Evolutionary conservation across 1,284 basidiomycete species (phyloP).

Genomic region (Tranzscheliella williamsii): DNA sequence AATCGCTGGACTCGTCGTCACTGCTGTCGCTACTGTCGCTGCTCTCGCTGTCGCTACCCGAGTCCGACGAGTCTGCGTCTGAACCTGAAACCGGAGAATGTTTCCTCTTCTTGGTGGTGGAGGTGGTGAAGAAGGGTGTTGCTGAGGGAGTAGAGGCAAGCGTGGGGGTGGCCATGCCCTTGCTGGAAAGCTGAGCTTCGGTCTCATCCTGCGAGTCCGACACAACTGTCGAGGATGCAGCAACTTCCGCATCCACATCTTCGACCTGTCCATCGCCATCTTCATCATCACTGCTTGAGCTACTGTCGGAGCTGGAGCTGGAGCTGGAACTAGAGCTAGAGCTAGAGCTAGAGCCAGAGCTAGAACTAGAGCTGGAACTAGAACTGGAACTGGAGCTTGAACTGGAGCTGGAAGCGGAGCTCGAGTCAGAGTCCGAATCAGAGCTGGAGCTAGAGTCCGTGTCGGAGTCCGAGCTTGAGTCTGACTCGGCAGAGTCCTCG

Average conservation of each 20-base stretch:
- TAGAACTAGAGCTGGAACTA: not conserved
- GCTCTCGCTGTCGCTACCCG: constrained; percentile 4
- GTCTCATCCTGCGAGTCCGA: constrained; percentile 38
- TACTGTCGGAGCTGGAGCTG: not conserved
- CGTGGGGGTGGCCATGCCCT: constrained; percentile 18
- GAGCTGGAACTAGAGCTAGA: not conserved
- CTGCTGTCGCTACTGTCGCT: constrained; percentile 1
- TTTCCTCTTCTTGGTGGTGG: not conserved
- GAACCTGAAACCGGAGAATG: constrained; percentile 1
- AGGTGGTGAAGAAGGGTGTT: not conserved
- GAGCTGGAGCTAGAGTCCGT: not conserved
- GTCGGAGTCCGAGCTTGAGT: constrained; percentile 2
- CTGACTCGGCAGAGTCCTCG: constrained; percentile 1
- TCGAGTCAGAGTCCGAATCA: not conserved
- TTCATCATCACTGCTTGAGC: not conserved
- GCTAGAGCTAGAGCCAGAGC: not conserved
- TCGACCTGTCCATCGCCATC: not conserved
- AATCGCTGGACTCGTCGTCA: not conserved
- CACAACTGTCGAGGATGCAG: constrained; percentile 4
- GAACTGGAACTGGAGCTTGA: not conserved
- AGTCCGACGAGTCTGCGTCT: constrained; percentile 7
- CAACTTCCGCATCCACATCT: not conserved
- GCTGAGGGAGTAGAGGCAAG: not conserved
- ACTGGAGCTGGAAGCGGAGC: not conserved
- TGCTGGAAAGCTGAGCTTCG: constrained; percentile 26